Base-by-base conservation (phyloP, 257 asterid species). In the Anisodus acutangulus region DNA sequence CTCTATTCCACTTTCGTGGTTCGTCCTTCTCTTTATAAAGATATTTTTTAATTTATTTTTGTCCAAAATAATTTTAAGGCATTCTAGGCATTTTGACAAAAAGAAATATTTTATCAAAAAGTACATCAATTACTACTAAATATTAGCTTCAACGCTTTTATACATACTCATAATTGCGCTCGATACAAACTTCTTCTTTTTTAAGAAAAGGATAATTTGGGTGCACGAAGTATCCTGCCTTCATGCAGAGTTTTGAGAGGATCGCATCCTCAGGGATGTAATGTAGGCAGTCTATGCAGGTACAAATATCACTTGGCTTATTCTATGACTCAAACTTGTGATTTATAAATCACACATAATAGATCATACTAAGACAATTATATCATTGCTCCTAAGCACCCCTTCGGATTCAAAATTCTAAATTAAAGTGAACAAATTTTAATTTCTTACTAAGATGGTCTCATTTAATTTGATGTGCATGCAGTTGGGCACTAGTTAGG, bases 401-500 rank as follows among this genome's bases (percentile, higher is more conserved):
- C 45, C 12, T 64, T 3, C 26, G 12, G 7, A 47, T 59, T 37
- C 17, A 62, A 41, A 13, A 19, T 17, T 63, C 4, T 62, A 37
- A 13, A 55, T 55, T 55, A 41, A 64, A 64, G n/a, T 64, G 2
- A 41, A 69, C 54, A 9, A 9, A 43, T 63, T 47, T 49, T 3
- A 43, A 31, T 51, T 5, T 47, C 3, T 82, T 17, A 64, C 55
- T 55, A 79, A 54, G 9, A 37, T 85, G 37, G 62, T 10, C 12
- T 58, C 54, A 53, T 64, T 35, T 82, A 37, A 1, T 37, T 79
- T 17, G 2, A 31, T 81, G 58, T 86, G 70, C 43, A 95, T 88
- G 79, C 49, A 95, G 96, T 45, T 97, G 98, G 98, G 99, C 98
- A 2, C 78, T 97, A n/a, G 97, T 93, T 2, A 91, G 80, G 82